Conservation (phyloP, 2,329 filamentous ascomycete genomes). For the Pseudogymnoascus sp. region DNA sequence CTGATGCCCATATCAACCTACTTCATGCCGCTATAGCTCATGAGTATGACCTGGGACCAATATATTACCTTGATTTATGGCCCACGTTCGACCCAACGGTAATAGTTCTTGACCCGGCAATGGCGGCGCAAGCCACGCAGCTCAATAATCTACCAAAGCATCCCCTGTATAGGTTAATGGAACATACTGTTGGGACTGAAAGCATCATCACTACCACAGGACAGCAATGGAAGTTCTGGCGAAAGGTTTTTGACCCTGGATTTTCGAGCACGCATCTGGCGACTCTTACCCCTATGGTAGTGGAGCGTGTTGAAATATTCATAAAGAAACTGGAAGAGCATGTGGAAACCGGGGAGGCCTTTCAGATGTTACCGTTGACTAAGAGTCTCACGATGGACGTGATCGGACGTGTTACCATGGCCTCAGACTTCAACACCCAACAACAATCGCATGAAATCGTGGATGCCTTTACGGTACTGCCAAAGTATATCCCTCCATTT, state of each 20-base stretch:
- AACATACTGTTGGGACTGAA: not conserved
- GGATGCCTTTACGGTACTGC: not conserved
- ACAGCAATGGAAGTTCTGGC: not conserved
- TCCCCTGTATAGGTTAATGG: not conserved
- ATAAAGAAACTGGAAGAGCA: conserved; percentile 14
- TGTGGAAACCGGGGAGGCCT: conserved; percentile 12
- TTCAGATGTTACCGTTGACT: not conserved
- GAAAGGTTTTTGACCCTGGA: not conserved
- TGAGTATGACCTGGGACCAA: conserved; percentile 14
- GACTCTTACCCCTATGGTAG: not conserved
- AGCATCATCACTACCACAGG: not conserved
- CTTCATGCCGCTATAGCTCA: conserved; percentile 9
- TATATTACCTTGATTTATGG: conserved; percentile 20
- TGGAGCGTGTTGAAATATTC: conserved; percentile 11
- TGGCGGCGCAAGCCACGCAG: conserved; percentile 14
- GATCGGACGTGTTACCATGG: conserved; percentile 14
- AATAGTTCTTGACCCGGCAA: conserved; percentile 14
- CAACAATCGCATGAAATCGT: conserved; percentile 11
- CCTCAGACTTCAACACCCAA: conserved; percentile 16
- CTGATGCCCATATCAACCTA: not conserved
- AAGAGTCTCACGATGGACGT: conserved; percentile 16
- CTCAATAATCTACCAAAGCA: conserved; percentile 15
- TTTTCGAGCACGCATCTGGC: not conserved
- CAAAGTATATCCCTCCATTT: not conserved
- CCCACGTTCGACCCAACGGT: conserved; percentile 12